Evolutionary conservation across 2,329 filamentous ascomycete genomes (phyloP).

Genomic region (Purpureocillium lavendulum): DNA sequence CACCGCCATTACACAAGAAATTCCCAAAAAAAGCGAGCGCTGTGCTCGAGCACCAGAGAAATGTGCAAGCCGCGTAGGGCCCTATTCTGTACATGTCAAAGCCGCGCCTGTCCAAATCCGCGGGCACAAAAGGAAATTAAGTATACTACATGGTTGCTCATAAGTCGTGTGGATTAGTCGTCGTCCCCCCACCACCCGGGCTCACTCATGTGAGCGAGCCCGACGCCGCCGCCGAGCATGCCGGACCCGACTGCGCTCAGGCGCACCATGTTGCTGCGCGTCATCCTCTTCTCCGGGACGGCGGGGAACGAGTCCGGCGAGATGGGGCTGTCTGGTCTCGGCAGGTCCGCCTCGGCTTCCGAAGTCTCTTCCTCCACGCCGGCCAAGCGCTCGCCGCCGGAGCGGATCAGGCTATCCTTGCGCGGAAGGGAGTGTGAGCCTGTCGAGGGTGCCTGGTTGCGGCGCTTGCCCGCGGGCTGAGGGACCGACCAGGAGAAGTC

Average conservation of each 20-base stretch:
- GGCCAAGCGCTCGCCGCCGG: neutral
- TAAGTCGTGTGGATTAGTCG: constrained; percentile 13
- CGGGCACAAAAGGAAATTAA: neutral
- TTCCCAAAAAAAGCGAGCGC: neutral
- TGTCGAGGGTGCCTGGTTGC: constrained; percentile 7
- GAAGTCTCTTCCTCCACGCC: constrained; percentile 5
- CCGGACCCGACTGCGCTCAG: constrained; percentile 22
- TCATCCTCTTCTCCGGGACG: constrained; percentile 11
- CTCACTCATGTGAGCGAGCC: constrained; percentile 10
- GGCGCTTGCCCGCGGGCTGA: neutral
- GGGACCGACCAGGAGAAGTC: too few species aligned
- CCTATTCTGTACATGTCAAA: too few species aligned
- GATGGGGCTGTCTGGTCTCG: constrained; percentile 33
- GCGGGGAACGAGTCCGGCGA: constrained; percentile 23
- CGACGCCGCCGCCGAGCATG: constrained; percentile 11
- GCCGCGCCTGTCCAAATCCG: neutral
- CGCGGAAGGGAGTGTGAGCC: constrained; percentile 6
- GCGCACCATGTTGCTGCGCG: constrained; percentile 28
- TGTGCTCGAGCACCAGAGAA: neutral
- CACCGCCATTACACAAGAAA: neutral
- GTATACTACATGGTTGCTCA: neutral
- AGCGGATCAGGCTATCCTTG: constrained; percentile 3
- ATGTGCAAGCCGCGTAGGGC: too few species aligned
- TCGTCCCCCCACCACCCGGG: constrained; percentile 34
- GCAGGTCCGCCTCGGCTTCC: constrained; percentile 17